Conservation (phyloP, 345 rosid species). For the Heritiera fomes region DNA sequence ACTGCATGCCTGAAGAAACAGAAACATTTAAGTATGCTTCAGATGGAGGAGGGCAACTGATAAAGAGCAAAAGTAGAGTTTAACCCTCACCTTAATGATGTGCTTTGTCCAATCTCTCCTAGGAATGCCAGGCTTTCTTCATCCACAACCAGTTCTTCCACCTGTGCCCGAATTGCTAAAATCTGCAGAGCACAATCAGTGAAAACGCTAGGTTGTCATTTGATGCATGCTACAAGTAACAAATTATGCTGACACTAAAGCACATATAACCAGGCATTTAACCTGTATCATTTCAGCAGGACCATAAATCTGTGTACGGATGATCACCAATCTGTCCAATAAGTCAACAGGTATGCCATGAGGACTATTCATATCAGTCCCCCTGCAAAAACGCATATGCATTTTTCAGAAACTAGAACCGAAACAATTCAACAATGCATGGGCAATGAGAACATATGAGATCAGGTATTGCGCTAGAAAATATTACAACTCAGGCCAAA, state of each 20-base stretch:
- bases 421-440: background rate
- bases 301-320: slow-evolving; percentile 81
- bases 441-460: slow-evolving; percentile 8
- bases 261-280: background rate
- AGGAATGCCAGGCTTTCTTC: slow-evolving; percentile 88
- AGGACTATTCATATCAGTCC: slow-evolving; percentile 95
- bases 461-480: background rate
- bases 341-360: slow-evolving; percentile 97
- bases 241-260: background rate
- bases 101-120: slow-evolving; percentile 81
- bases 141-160: slow-evolving; percentile 81
- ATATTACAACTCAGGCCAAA: background rate
- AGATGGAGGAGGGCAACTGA: slow-evolving; percentile 1
- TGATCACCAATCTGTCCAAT: slow-evolving; percentile 83
- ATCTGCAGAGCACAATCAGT: slow-evolving; percentile 50
- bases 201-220: slow-evolving; percentile 14
- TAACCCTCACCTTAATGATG: slow-evolving; percentile 69
- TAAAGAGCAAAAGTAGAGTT: background rate
- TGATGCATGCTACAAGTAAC: background rate
- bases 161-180: slow-evolving; percentile 94
- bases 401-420: slow-evolving; percentile 16
- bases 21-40: background rate
- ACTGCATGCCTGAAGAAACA: slow-evolving; percentile 74
- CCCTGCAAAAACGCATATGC: slow-evolving; percentile 52
- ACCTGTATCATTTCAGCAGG: slow-evolving; percentile 99